Evolutionary conservation across 2,329 filamentous ascomycete genomes (phyloP), one percentile per base, ranked within the genome.

Genomic region (Fusarium vanettenii): DNA sequence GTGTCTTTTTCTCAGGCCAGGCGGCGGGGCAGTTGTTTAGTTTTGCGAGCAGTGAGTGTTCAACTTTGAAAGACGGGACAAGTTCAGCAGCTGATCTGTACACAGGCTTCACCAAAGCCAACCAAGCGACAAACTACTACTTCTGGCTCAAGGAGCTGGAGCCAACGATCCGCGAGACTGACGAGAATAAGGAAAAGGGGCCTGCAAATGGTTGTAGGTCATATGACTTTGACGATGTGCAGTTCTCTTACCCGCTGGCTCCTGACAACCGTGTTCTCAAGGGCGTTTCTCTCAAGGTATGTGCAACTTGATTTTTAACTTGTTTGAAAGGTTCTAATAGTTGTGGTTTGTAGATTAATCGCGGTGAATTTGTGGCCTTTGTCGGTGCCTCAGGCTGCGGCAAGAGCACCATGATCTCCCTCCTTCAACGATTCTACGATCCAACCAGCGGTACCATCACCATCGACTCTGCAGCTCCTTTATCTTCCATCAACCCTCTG

Each of bases 371-470:
- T 48, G 82, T 86, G 4, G 89, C 87, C 0, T 82, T 90, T 20
- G 88, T 90, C 0, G 89, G 89, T 3, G 56, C 56, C 18, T 59
- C 56, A 14, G 88, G 89, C 18, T 89, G 87, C 64, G 89, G 89
- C 1, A 92, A 92, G 78, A 89, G 87, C 2, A 92, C 90, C 2
- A 88, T 89, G 56, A 85, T 92, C 60, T 85, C 87, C 10, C 80
- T 87, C 60, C 78, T 87, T 1, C 82, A 86, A 66, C 81, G 85
- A 2, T 84, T 85, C 74, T 86, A 85, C 74, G 81, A 84, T 57
- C 81, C 82, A 1, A 78, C 79, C 0, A 77, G 77, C 2, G 89
- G 89, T 1, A 75, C 72, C 3, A 86, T 91, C 45, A 76, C 71
- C 8, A 81, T 90, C n/a, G 87, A 86, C 52, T 56, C 50, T 1